Percentiles rank a stretch among this genome's conserved stretches.
Evolutionary conservation across 148 eudicot species (phyloP).

Genomic region (Bassia scoparia): DNA sequence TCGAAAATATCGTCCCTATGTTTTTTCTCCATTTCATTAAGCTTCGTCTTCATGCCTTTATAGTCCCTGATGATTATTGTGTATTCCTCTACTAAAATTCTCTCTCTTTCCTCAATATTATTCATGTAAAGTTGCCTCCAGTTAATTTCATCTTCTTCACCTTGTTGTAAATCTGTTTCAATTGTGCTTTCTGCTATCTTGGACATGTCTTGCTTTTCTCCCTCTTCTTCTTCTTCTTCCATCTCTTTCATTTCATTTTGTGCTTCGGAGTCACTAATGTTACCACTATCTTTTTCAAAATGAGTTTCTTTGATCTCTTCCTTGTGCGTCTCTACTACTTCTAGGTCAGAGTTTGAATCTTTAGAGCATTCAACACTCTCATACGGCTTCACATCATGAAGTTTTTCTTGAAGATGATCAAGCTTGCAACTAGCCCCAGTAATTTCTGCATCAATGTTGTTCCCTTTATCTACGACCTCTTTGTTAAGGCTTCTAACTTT

Average conservation of each 20-base stretch:
- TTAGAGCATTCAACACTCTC: conserved; percentile 35
- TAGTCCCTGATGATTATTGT: conserved; percentile 52
- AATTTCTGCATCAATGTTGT: conserved; percentile 33
- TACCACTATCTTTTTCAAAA: conserved; percentile 22
- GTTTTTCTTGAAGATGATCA: conserved; percentile 54
- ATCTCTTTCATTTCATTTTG: conserved; percentile 22
- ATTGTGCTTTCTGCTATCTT: conserved; percentile 21
- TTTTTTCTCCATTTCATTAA: conserved; percentile 59
- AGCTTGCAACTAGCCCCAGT: conserved; percentile 47
- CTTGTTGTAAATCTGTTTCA: conserved; percentile 23
- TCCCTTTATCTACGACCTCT: conserved; percentile 36
- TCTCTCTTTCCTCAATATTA: conserved; percentile 69
- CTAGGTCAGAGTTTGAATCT: conserved; percentile 30
- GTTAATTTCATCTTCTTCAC: conserved; percentile 46
- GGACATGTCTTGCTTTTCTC: conserved; percentile 24
- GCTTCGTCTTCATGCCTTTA: conserved; percentile 58
- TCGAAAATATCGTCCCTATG: conserved; percentile 49
- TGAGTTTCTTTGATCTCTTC: conserved; percentile 29
- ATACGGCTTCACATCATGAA: conserved; percentile 48
- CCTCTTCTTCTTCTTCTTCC: conserved; percentile 32
- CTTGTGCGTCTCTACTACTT: conserved; percentile 24
- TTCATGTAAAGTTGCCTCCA: conserved; percentile 54
- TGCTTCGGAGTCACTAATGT: conserved; percentile 2
- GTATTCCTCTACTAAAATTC: conserved; percentile 59
- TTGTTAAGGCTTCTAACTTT: conserved; percentile 42